Evolutionary conservation across 139 green algal genomes (phyloP).

Genomic region (Chlamydomonas sp.): DNA sequence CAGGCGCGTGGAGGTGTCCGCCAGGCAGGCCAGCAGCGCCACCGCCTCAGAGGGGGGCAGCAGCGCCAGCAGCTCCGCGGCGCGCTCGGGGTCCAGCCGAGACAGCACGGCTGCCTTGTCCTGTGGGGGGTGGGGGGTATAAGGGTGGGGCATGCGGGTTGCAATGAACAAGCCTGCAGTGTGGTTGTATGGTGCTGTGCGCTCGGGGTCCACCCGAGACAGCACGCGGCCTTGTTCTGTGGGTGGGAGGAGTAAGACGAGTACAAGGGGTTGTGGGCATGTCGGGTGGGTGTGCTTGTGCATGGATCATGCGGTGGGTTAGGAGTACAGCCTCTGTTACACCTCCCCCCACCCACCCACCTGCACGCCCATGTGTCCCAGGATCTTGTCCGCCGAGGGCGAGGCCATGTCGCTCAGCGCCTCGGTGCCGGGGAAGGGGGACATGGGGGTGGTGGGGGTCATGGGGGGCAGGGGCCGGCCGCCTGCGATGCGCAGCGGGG

Average conservation of each 20-base stretch:
- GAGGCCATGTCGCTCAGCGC: constrained; percentile 45
- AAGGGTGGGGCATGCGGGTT: not conserved
- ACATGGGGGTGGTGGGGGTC: not conserved
- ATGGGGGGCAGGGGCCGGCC: not conserved
- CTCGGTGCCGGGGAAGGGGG: constrained; percentile 35
- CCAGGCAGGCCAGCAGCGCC: constrained; percentile 53
- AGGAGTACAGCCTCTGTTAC: not conserved
- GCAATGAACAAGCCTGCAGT: not conserved
- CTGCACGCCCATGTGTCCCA: constrained; percentile 54
- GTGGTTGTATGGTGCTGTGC: not conserved
- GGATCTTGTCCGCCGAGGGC: constrained; percentile 42
- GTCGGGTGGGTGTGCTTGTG: no score
- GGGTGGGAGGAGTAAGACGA: no score
- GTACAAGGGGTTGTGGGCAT: no score
- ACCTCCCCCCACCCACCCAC: not conserved
- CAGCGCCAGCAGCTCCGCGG: constrained; percentile 47
- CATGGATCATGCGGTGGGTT: no score
- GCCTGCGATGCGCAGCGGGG: no score
- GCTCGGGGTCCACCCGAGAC: not conserved
- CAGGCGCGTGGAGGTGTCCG: constrained; percentile 26
- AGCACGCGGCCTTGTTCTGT: no score
- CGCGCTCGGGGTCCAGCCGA: constrained; percentile 45
- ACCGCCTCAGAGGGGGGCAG: constrained; percentile 51
- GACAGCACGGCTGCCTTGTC: constrained; percentile 48
- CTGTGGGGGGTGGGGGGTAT: not conserved